Percentiles rank a stretch among this genome's conserved stretches.
phyloP scores from a whole-genome alignment of 176 grass and related monocot species.

The Triticum turgidum region DNA sequence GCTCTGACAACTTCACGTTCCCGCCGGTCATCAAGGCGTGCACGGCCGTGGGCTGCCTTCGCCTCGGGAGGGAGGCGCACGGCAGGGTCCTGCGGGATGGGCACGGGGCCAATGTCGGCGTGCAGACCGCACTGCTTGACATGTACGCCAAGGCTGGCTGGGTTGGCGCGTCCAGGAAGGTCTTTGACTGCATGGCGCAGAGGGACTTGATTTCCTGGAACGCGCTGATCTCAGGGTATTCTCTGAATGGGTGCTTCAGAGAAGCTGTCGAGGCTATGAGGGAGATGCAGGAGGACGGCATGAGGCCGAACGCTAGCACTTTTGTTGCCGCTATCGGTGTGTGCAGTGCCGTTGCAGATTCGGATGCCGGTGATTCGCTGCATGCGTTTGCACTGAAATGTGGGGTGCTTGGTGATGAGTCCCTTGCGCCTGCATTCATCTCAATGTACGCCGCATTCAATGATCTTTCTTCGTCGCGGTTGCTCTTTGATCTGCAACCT shows the following conservation, averaged over 20 bases:
- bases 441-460: slow-evolving; percentile 53
- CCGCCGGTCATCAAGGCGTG: slow-evolving; percentile 64
- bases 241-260: slow-evolving; percentile 36
- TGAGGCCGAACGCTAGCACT: slow-evolving; percentile 50
- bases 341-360: slow-evolving; percentile 14
- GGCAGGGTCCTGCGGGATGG: slow-evolving; percentile 43
- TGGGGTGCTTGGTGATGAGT: slow-evolving; percentile 41
- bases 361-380: slow-evolving; percentile 15
- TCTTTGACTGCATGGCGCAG: slow-evolving; percentile 49
- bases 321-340: slow-evolving; percentile 36
- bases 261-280: slow-evolving; percentile 37
- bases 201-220: slow-evolving; percentile 74
- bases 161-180: slow-evolving; percentile 36
- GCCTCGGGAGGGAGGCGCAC: slow-evolving; percentile 54
- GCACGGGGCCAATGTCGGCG: slow-evolving; percentile 42
- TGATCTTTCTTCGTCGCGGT: slow-evolving; percentile 45
- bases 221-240: slow-evolving; percentile 51
- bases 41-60: slow-evolving; percentile 31
- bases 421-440: slow-evolving; percentile 48
- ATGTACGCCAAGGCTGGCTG: slow-evolving; percentile 57
- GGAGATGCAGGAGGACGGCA: slow-evolving; percentile 40
- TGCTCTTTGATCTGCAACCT: slow-evolving; percentile 44
- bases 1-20: slow-evolving; percentile 61
- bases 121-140: slow-evolving; percentile 60
- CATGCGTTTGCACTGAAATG: slow-evolving; percentile 56